Conservation (phyloP, 148 eudicot species). For the Persicaria maculosa region DNA sequence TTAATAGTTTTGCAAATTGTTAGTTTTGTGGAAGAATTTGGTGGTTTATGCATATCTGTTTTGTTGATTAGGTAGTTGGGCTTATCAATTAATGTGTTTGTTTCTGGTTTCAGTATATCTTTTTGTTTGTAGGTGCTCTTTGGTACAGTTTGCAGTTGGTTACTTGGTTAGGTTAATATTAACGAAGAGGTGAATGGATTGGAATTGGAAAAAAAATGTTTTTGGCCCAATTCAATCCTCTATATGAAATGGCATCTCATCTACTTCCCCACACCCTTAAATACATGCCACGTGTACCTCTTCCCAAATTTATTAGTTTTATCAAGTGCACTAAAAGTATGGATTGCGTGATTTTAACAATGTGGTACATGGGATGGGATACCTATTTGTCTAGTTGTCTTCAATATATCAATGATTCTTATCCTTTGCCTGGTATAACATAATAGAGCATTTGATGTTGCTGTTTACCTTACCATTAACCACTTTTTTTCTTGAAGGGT, state of each 20-base stretch:
- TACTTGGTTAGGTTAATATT: background rate
- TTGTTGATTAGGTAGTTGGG: background rate
- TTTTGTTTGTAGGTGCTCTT: background rate
- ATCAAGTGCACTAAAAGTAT: background rate
- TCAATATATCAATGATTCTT: background rate
- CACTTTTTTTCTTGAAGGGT: background rate
- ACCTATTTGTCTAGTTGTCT: background rate
- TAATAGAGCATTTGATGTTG: background rate
- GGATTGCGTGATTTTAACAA: background rate
- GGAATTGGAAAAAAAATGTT: background rate
- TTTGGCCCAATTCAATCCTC: background rate
- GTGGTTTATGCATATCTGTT: constrained; percentile 1
- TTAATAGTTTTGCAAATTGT: background rate
- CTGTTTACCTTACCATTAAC: background rate
- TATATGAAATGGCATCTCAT: background rate
- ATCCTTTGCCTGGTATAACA: background rate
- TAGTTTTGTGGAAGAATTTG: background rate
- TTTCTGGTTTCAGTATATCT: background rate
- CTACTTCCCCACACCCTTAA: background rate
- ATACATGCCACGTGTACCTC: constrained; percentile 1
- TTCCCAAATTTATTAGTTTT: background rate
- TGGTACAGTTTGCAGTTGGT: background rate
- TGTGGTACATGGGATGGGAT: background rate
- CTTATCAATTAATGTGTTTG: background rate
- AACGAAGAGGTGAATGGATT: background rate